Percentiles rank a stretch among this genome's conserved stretches.
Conservation (phyloP, 2,329 filamentous ascomycete genomes). For the Xylaria polymorpha region DNA sequence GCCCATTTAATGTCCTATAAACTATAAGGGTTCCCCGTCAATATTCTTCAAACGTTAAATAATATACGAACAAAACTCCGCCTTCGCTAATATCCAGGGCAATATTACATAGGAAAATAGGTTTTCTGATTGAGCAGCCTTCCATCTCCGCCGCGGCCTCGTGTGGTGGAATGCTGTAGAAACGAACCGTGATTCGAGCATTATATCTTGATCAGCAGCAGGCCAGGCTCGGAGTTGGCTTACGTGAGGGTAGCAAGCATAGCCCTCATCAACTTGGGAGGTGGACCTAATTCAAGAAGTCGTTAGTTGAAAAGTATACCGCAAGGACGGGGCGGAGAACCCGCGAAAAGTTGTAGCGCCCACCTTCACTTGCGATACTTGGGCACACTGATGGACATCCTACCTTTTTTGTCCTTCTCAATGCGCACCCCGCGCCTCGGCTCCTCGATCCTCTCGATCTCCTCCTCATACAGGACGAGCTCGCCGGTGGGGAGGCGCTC, state of each 20-base stretch:
- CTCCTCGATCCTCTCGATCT: constrained; percentile 66
- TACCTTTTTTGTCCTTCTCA: constrained; percentile 95
- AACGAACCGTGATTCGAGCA: not conserved
- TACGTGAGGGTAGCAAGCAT: constrained; percentile 78
- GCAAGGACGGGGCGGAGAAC: constrained; percentile 21
- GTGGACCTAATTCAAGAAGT: constrained; percentile 63
- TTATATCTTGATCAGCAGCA: not conserved
- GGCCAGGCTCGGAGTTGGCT: not conserved
- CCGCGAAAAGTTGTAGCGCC: constrained; percentile 45
- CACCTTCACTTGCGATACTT: constrained; percentile 69
- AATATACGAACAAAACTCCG: not conserved
- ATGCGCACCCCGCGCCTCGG: constrained; percentile 72
- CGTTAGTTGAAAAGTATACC: constrained; percentile 29
- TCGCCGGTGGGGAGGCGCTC: constrained; percentile 70
- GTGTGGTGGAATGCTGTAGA: no score
- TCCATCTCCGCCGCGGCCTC: not conserved
- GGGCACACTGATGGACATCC: constrained; percentile 86
- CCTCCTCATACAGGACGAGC: constrained; percentile 72
- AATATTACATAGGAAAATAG: constrained; percentile 5
- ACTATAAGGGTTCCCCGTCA: not conserved
- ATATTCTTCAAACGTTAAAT: not conserved
- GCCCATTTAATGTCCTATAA: not conserved
- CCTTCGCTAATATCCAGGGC: not conserved
- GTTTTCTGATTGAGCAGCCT: not conserved
- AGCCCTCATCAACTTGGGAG: constrained; percentile 71